Conservation (phyloP, 1,284 basidiomycete genomes). For the Sanghuangporus baumii region DNA sequence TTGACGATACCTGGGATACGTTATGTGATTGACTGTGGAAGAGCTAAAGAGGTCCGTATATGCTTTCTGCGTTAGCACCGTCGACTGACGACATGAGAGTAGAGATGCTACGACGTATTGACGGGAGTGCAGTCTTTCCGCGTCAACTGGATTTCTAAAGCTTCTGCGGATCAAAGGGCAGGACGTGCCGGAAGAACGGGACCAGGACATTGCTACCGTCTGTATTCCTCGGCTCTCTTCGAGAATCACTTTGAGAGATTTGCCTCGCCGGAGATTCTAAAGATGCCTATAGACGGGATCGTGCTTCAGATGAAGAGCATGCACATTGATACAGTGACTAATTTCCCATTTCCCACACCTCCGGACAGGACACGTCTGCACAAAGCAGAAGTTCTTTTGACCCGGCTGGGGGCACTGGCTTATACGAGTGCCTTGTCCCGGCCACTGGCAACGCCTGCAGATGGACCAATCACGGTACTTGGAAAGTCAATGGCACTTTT, state of each 20-base stretch:
- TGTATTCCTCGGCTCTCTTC: conserved; percentile 73
- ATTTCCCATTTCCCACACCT: conserved; percentile 98
- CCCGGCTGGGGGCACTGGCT: conserved; percentile 79
- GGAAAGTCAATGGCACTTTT: conserved; percentile 91
- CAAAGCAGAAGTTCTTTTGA: conserved; percentile 80
- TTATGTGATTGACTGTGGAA: conserved; percentile 75
- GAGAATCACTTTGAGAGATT: conserved; percentile 91
- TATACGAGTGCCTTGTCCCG: conserved; percentile 25
- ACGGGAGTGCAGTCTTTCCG: conserved; percentile 70
- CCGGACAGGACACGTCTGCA: conserved; percentile 78
- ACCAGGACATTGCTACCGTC: conserved; percentile 74
- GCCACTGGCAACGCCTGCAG: conserved; percentile 27
- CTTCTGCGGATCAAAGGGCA: conserved; percentile 66
- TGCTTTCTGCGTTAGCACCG: not conserved
- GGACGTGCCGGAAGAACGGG: conserved; percentile 76
- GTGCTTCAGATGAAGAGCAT: conserved; percentile 99
- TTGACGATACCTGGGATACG: conserved; percentile 74
- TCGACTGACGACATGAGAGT: not conserved
- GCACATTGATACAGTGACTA: conserved; percentile 95
- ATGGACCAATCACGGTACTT: conserved; percentile 78
- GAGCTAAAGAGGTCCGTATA: conserved; percentile 71
- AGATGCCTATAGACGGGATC: conserved; percentile 95
- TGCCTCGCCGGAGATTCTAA: conserved; percentile 87
- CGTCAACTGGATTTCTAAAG: conserved; percentile 73
- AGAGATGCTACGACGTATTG: conserved; percentile 53